Evolutionary conservation across 164 flowering plant species (phyloP), one percentile per base, ranked within the genome.

Genomic region (Chimonanthus praecox): DNA sequence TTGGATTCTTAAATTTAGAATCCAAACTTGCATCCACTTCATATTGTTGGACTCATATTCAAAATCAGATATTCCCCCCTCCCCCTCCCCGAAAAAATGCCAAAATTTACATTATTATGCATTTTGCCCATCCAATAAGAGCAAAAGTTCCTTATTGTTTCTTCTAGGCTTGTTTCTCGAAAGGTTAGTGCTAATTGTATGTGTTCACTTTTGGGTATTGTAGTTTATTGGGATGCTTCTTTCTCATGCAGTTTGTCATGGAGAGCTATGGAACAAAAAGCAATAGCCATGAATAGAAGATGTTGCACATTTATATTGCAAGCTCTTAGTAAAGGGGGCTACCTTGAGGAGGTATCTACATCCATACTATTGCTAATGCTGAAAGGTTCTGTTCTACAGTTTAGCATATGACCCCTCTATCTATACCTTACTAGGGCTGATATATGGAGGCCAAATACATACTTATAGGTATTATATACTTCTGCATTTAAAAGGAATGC

Each of bases 241-340:
- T 75, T 69, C 62, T 44, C 48, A 3, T 86, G 81, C 87, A 90
- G 97, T 94, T 94, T 88, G 97, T 79, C 64, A 73, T 90, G 90
- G 90, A 89, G 82, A 78, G 10, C 81, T 51, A 87, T 90, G 88
- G 79, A 83, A 72, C 89, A 84, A 77, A 91, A 81, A 72, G 80
- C 83, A 50, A 82, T 91, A 70, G 20, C 33, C 49, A 49, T 83
- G 72, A 77, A 79, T 74, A 64, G 75, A 20, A 84, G 68, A 66
- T 87, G 89, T 77, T 83, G 71, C 70, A 70, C 78, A 62, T 84
- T 83, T 71, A 76, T 87, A 61, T 64, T 87, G 49, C 85, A 72
- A 73, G 86, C 95, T 65, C 92, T 94, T 47, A 84, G 90, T 76
- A 86, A 82, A 78, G 91, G 91, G 16, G 97, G 97, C 74, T 84